phyloP scores from a whole-genome alignment of 78 protist species.

The Monocercomonoides exilis region DNA sequence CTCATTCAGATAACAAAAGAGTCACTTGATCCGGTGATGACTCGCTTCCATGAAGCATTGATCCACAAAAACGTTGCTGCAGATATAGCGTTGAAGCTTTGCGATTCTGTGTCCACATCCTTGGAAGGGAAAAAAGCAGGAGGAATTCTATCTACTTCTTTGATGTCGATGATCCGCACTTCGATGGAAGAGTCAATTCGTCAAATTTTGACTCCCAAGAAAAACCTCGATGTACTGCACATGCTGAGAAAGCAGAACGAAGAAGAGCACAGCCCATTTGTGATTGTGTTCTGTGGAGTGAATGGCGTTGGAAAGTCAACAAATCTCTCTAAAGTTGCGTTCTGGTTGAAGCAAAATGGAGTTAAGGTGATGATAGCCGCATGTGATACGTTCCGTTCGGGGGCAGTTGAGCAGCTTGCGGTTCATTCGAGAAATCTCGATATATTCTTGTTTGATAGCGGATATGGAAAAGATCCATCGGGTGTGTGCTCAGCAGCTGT shows the following conservation, averaged over 20 bases:
- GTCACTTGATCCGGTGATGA: conserved; percentile 56
- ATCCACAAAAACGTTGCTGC: conserved; percentile 84
- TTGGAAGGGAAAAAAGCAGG: conserved; percentile 55
- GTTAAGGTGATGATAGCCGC: conserved; percentile 85
- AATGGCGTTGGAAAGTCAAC: conserved; percentile 88
- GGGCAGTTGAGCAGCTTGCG: conserved; percentile 93
- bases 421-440: conserved; percentile 66
- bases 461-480: conserved; percentile 87
- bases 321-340: conserved; percentile 72
- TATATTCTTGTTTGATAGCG: conserved; percentile 32
- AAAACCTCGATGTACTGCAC: conserved; percentile 30
- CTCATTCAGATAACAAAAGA: neutral
- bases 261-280: conserved; percentile 24
- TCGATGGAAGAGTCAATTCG: conserved; percentile 59
- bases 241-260: neutral
- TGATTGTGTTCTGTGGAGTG: conserved; percentile 50
- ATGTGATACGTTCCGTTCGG: conserved; percentile 98
- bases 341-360: conserved; percentile 3
- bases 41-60: conserved; percentile 47
- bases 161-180: conserved; percentile 24
- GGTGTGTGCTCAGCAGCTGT: conserved; percentile 77
- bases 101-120: conserved; percentile 49
- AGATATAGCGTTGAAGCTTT: conserved; percentile 71
- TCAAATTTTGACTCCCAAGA: conserved; percentile 85
- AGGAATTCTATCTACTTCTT: no score